Percentiles rank a stretch among this genome's conserved stretches.
Conservation (phyloP, 2,329 filamentous ascomycete genomes). For the Aspergillus arachidicola region DNA sequence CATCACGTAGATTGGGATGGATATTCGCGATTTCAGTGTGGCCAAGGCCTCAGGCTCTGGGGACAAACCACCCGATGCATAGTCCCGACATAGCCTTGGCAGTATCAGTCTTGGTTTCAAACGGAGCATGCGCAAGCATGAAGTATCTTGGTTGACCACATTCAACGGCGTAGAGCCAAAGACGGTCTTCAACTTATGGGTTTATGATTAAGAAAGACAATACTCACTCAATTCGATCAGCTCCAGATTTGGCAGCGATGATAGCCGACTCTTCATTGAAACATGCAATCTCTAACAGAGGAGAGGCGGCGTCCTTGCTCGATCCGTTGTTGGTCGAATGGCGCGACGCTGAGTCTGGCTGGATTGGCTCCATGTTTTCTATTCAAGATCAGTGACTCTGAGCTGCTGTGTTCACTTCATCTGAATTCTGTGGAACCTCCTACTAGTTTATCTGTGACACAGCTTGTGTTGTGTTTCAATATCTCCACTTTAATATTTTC, state of each 20-base stretch:
- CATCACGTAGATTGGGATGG: conserved; percentile 55
- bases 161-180: background rate
- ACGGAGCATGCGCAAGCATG: background rate
- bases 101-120: background rate
- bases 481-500: background rate
- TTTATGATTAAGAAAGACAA: conserved; percentile 27
- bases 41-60: conserved; percentile 21
- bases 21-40: conserved; percentile 27
- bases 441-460: background rate
- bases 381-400: background rate
- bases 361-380: background rate
- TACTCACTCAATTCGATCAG: conserved; percentile 55
- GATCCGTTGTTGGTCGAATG: background rate
- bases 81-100: conserved; percentile 25
- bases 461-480: background rate
- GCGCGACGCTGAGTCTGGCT: background rate
- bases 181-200: conserved; percentile 31
- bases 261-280: conserved; percentile 51
- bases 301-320: background rate
- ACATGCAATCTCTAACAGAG: conserved; percentile 50
- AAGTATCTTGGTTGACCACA: background rate
- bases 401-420: background rate
- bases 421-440: background rate
- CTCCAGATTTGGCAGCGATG: conserved; percentile 45
- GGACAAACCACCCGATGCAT: conserved; percentile 21